A percentile compares a stretch with the other conserved stretches of the same genome.
Conservation (phyloP, 2,329 filamentous ascomycete species). For the Phyllosticta ampelicida region DNA sequence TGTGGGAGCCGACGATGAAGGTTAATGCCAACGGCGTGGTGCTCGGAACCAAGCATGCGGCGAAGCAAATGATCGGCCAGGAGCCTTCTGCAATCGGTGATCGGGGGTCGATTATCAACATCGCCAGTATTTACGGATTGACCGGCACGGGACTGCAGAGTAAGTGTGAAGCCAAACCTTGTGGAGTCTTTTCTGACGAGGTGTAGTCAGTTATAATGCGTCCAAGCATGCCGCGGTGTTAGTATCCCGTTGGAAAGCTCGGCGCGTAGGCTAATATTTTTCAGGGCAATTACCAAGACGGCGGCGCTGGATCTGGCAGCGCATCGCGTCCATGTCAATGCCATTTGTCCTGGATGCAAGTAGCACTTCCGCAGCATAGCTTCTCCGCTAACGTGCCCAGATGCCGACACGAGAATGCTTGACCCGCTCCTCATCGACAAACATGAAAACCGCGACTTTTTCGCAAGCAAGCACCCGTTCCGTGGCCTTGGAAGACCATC, state of each 20-base stretch:
- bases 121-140: slow-evolving; percentile 36
- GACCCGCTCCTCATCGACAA: slow-evolving; percentile 14
- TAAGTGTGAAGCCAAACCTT: background rate
- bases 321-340: slow-evolving; percentile 42
- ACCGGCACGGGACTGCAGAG: slow-evolving; percentile 16
- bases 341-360: slow-evolving; percentile 43
- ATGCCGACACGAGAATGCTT: slow-evolving; percentile 22
- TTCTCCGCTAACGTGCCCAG: slow-evolving; percentile 8
- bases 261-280: background rate
- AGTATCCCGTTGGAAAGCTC: background rate
- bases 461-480: slow-evolving; percentile 22
- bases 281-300: slow-evolving; percentile 35
- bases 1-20: slow-evolving; percentile 21
- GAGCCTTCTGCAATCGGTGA: slow-evolving; percentile 17
- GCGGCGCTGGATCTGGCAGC: slow-evolving; percentile 41
- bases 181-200: background rate
- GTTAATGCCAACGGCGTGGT: slow-evolving; percentile 25
- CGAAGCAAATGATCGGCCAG: slow-evolving; percentile 24
- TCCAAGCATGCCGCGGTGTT: slow-evolving; percentile 40
- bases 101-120: slow-evolving; percentile 45
- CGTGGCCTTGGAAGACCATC: slow-evolving; percentile 20
- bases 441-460: slow-evolving; percentile 23
- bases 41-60: slow-evolving; percentile 23
- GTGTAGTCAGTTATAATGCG: slow-evolving; percentile 32
- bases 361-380: slow-evolving; percentile 4